Base-by-base conservation (phyloP, 805 yeast species). In the Ogataea sp. region DNA sequence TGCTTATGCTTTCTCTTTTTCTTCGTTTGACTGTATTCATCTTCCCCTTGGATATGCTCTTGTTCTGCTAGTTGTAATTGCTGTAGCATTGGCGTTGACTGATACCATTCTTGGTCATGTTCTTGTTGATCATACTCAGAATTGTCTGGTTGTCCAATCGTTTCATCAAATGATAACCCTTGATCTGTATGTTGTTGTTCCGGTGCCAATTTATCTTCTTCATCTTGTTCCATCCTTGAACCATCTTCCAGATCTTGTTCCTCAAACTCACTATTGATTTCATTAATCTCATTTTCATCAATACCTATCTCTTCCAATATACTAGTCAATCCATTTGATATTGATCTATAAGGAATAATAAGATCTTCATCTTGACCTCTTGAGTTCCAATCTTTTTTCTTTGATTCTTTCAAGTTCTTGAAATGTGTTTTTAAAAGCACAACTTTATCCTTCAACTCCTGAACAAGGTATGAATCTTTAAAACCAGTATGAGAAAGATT, bases 221-320 rank as follows among this genome's bases (percentile, higher is more conserved):
- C 39, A 32, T 36, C 41, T 30, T 32, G 32, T 36, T 39, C 39
- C 20, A n/a, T n/a, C n/a, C n/a, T n/a, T n/a, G n/a, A n/a, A n/a
- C n/a, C n/a, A n/a, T 41, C 16, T 8, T 26, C 21, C 3, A 14
- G 29, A 13, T 34, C 29, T 3, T 34, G 13, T 15, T 24, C 36
- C 9, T 34, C 36, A 11, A 17, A 13, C 5, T 30, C 21, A 29
- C 16, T n/a, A 15, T 29, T n/a, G 8, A n/a, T n/a, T n/a, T 20
- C 34, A 32, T 23, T 3, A 23, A n/a, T n/a, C n/a, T 33, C 17
- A 20, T 14, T 26, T 13, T 14, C 31, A 18, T 8, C 21, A 23
- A 24, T 20, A 2, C 21, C 27, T 20, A 28, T 16, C 17, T 28
- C n/a, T 7, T 34, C 24, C 3, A 15, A 4, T 17, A 20, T 20